Conservation (phyloP, 768 basidiomycete genomes). For the Tubosaeta sp. region DNA sequence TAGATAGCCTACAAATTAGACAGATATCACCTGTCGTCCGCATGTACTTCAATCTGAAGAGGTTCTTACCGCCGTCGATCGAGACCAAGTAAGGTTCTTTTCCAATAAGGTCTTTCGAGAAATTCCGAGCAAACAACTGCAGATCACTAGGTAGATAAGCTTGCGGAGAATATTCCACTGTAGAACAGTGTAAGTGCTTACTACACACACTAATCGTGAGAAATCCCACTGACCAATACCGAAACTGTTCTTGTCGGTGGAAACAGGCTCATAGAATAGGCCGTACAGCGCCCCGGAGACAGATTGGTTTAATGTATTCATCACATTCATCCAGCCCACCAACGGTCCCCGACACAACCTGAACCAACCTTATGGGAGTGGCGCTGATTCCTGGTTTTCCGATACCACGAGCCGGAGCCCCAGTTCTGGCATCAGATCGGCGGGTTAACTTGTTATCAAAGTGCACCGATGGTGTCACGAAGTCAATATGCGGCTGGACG, state of each 20-base stretch:
- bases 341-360: slow-evolving; percentile 6
- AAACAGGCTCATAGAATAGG: slow-evolving; percentile 21
- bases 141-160: slow-evolving; percentile 29
- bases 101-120: slow-evolving; percentile 19
- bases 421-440: slow-evolving; percentile 3
- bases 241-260: slow-evolving; percentile 28
- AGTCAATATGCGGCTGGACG: slow-evolving; percentile 30
- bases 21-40: not conserved
- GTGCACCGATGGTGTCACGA: slow-evolving; percentile 34
- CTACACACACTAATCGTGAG: not conserved
- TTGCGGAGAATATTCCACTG: slow-evolving; percentile 31
- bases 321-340: slow-evolving; percentile 19
- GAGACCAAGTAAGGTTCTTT: slow-evolving; percentile 28
- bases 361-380: slow-evolving; percentile 11
- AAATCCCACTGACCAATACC: slow-evolving; percentile 25
- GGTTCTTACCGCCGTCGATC: slow-evolving; percentile 33
- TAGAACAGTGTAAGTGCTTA: not conserved
- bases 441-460: slow-evolving; percentile 23
- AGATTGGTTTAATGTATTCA: slow-evolving; percentile 27
- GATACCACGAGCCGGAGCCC: not conserved
- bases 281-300: slow-evolving; percentile 28
- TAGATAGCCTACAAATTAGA: slow-evolving; percentile 16
- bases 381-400: slow-evolving; percentile 13
- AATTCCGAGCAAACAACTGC: slow-evolving; percentile 30
- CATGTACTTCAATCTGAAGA: not conserved